phyloP scores from a whole-genome alignment of 306 rosid genomes.

The Leucaena leucocephala region DNA sequence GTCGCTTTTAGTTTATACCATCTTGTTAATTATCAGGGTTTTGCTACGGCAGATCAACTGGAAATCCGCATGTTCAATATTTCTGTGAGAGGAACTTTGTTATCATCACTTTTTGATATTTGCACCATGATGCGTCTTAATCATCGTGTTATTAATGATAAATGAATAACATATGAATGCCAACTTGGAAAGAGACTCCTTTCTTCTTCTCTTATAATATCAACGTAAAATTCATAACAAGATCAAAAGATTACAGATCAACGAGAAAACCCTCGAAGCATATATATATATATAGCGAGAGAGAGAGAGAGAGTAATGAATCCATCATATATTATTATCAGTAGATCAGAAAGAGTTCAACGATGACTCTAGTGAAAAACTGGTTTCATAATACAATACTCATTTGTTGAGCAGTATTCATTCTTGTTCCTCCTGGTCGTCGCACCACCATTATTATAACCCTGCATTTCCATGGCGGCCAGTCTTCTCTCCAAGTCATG shows the following conservation, averaged over 20 bases:
- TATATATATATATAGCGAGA: background rate
- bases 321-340: background rate
- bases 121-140: background rate
- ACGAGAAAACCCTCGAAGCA: slow-evolving; percentile 11
- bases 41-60: background rate
- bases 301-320: background rate
- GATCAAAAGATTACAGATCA: background rate
- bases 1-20: background rate
- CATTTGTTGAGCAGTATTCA: slow-evolving; percentile 46
- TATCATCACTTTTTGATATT: background rate
- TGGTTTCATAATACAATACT: slow-evolving; percentile 51
- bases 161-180: background rate
- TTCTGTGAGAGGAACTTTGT: background rate
- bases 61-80: background rate
- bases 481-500: slow-evolving; percentile 53
- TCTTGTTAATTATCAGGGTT: background rate
- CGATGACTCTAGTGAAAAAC: slow-evolving; percentile 35
- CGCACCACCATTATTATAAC: background rate
- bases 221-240: background rate
- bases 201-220: background rate
- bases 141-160: background rate
- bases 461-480: slow-evolving; percentile 61
- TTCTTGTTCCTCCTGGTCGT: slow-evolving; percentile 38
- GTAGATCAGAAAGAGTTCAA: background rate
- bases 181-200: background rate